Evolutionary conservation across 176 grass and related monocot genomes (phyloP).

Genomic region (sorghum (Sorghum bicolor)): Sorghum_bicolor_NCBIv3 NC_012878.2:4292001-4292500

Average conservation of each 20-base stretch:
- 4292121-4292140: conserved; percentile 53
- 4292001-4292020: background rate
- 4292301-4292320: background rate
- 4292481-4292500: background rate
- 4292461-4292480: background rate
- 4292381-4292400: background rate
- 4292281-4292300: background rate
- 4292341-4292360: background rate
- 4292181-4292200: background rate
- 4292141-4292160: conserved; percentile 78
- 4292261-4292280: conserved; percentile 72
- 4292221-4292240: background rate
- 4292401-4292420: background rate
- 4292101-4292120: conserved; percentile 70
- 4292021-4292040: background rate
- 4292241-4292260: conserved; percentile 72
- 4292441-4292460: conserved; percentile 6
- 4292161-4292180: conserved; percentile 69
- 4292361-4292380: conserved; percentile 6
- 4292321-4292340: conserved; percentile 16
- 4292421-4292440: background rate
- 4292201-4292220: background rate
- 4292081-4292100: conserved; percentile 5
- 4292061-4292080: background rate
- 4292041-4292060: background rate